These are phyloP conservation scores for Puccinia polysora DNA, from an alignment of 1,284 basidiomycete species.

Conservation along the genomic window DNA sequence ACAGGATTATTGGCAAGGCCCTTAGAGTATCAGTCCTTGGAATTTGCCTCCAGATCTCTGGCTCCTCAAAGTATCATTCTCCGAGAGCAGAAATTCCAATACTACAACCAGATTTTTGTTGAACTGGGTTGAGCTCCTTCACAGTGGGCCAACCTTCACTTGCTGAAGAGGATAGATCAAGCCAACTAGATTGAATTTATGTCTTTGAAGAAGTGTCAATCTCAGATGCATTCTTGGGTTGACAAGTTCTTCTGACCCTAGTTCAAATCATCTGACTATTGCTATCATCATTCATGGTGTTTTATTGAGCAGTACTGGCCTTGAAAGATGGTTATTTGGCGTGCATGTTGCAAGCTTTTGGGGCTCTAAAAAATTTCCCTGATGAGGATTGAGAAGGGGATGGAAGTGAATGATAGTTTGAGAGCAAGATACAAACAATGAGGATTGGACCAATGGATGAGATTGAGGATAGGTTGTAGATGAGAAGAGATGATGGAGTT, in stretches of 20 bases:
- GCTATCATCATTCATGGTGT: background rate
- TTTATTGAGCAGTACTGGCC: background rate
- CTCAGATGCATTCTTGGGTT: background rate
- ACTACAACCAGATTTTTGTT: conserved; percentile 54
- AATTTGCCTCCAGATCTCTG: conserved; percentile 86
- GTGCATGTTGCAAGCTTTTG: conserved; percentile 45
- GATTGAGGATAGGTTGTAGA: too few relatives aligned
- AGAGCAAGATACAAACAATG: too few relatives aligned
- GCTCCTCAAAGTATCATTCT: conserved; percentile 80
- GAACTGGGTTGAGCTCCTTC: background rate
- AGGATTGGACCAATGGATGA: too few relatives aligned
- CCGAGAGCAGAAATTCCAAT: conserved; percentile 83
- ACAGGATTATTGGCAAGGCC: conserved; percentile 84
- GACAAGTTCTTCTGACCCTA: background rate
- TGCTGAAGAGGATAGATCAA: background rate
- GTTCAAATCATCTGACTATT: background rate
- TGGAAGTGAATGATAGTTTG: too few relatives aligned
- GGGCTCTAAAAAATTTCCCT: conserved; percentile 52
- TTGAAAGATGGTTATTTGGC: conserved; percentile 54
- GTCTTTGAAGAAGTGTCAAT: background rate
- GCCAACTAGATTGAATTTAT: conserved; percentile 5
- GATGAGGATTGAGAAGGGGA: too few relatives aligned
- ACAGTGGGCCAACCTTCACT: conserved; percentile 3
- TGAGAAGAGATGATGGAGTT: too few relatives aligned
- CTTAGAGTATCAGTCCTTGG: conserved; percentile 85